Percentiles rank a stretch among this genome's conserved stretches.
Conservation (phyloP, 129 eudicot species). For the Lactuca sativa region DNA sequence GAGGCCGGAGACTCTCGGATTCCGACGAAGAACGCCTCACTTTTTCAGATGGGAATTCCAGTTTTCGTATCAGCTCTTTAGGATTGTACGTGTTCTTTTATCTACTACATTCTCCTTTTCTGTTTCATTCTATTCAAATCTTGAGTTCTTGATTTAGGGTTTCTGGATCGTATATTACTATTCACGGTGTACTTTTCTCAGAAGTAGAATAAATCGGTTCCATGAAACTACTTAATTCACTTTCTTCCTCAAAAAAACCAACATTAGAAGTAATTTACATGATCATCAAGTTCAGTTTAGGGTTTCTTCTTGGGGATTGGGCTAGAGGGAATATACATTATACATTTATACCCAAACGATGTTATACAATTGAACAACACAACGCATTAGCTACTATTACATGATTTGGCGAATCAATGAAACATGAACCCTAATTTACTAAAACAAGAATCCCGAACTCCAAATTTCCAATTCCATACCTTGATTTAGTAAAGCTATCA, state of each 20-base stretch:
- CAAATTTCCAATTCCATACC: not conserved
- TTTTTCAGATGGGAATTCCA: constrained; percentile 82
- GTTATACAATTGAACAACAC: not conserved
- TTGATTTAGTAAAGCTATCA: not conserved
- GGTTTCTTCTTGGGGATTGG: constrained; percentile 20
- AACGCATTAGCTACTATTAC: constrained; percentile 1
- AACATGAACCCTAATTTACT: not conserved
- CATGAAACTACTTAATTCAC: not conserved
- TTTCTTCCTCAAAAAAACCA: not conserved
- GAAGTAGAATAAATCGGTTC: not conserved
- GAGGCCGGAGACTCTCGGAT: constrained; percentile 52
- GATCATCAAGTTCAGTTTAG: constrained; percentile 16
- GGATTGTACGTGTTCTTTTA: constrained; percentile 56
- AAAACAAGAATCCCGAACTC: not conserved
- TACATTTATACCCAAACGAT: not conserved
- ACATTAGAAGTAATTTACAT: not conserved
- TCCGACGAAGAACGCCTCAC: constrained; percentile 51
- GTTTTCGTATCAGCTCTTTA: constrained; percentile 75
- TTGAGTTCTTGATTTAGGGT: constrained; percentile 32
- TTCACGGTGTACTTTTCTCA: not conserved
- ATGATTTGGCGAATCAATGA: constrained; percentile 6
- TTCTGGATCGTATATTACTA: constrained; percentile 6
- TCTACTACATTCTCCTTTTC: not conserved
- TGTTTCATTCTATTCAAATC: not conserved
- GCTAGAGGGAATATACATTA: not conserved